Conservation (phyloP, 257 asterid genomes). For the Penstemon eatonii region DNA sequence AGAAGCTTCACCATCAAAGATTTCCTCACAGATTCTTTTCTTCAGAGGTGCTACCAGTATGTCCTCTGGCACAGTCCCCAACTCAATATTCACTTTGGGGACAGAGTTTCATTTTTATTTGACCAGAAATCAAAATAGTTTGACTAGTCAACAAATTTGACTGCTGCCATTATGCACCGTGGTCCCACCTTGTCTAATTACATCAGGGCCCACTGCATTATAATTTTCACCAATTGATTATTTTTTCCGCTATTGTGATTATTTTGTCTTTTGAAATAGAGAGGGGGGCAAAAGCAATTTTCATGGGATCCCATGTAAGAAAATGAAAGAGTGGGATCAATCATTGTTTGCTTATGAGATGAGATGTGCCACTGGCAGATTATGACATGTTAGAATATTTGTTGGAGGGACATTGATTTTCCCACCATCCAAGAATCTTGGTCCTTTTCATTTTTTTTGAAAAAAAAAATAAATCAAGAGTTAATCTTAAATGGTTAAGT, state of each 20-base stretch:
- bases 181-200: slow-evolving; percentile 33
- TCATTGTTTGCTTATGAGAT: slow-evolving; percentile 39
- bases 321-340: slow-evolving; percentile 43
- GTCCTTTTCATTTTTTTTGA: slow-evolving; percentile 2
- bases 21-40: slow-evolving; percentile 37
- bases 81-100: slow-evolving; percentile 38
- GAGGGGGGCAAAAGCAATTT: slow-evolving; percentile 15
- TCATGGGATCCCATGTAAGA: slow-evolving; percentile 47
- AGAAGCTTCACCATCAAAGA: too few species aligned
- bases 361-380: slow-evolving; percentile 32
- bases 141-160: slow-evolving; percentile 66
- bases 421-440: slow-evolving; percentile 42
- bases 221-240: neutral
- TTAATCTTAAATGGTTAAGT: neutral
- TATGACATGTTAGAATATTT: slow-evolving; percentile 54
- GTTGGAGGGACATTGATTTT: slow-evolving; percentile 50
- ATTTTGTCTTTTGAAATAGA: slow-evolving; percentile 24
- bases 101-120: slow-evolving; percentile 33
- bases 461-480: neutral
- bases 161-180: slow-evolving; percentile 31
- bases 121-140: slow-evolving; percentile 28
- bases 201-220: slow-evolving; percentile 22
- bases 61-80: slow-evolving; percentile 42
- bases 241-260: neutral
- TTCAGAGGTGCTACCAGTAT: slow-evolving; percentile 10